Base-by-base conservation (phyloP, 2,329 filamentous ascomycete species). In the Boeremia lycopersici region DNA sequence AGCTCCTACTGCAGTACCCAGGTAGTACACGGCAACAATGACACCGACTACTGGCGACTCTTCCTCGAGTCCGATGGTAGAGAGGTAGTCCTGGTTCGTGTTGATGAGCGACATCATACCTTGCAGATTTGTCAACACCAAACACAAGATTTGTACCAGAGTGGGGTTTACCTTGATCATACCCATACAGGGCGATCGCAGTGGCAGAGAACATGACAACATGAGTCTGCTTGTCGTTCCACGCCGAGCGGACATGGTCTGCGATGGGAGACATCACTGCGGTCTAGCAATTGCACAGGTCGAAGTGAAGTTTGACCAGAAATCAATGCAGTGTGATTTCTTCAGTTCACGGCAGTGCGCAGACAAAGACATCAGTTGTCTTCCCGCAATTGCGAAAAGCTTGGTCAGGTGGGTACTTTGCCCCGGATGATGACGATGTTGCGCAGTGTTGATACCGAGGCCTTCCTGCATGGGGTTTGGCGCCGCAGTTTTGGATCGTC, bases 1-100 rank as follows among this genome's bases (percentile, higher is more conserved):
- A 2, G 84, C 82, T 12, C 84, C 84, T 3, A 82, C 69, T 3
- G 83, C 77, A 61, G 83, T 86, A n/a, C 84, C 84, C 6, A 87
- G 79, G 60, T 87, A 87, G 74, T 86, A 87, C 28, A 86, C 77
- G 2, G 82, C 81, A 13, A 87, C 84, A 48, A 86, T 84, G 50
- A 85, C 76, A 48, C 84, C 84, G 31, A 86, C 83, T 19, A 86
- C 62, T 1, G 82, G 78, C 4, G 78, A 79, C 29, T 80, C 75
- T 58, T 76, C 74, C 6, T 62, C 53, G 31, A 87, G 83, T 42
- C 78, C 78, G 83, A 87, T 86, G 28, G 82, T 86, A 6, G 68
- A 56, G 1, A 87, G 79, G 62, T 87, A 87, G 60, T 80, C 57
- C 43, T 78, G 61, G 58, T 84, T 84, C 1, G 81, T 83, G 61